phyloP scores from a whole-genome alignment of 371 early-diverging fungal species.

The Saksenaea vasiformis region DNA sequence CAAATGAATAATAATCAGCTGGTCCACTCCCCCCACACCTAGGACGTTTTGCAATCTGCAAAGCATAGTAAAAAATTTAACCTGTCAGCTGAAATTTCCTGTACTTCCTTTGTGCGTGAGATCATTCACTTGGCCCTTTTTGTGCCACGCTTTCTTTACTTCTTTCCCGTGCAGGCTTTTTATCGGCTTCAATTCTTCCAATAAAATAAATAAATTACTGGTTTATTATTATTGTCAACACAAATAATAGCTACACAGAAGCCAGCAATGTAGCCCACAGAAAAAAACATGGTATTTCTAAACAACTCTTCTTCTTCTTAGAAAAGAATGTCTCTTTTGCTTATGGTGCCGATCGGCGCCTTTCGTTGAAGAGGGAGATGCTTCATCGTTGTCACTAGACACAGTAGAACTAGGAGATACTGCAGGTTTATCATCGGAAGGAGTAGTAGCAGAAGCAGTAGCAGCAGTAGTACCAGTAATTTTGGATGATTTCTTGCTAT shows the following conservation, averaged over 20 bases:
- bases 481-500: not conserved
- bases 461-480: not conserved
- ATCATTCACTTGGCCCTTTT: not conserved
- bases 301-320: not conserved
- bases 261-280: too few relatives aligned
- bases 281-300: not conserved
- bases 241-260: too few relatives aligned
- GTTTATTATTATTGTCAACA: too few relatives aligned
- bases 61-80: not conserved
- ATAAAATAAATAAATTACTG: too few relatives aligned
- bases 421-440: not conserved
- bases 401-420: not conserved
- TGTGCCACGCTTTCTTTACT: not conserved
- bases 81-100: not conserved
- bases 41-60: not conserved
- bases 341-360: not conserved
- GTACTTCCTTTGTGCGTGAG: not conserved
- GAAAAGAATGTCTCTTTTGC: not conserved
- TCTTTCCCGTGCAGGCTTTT: too few relatives aligned
- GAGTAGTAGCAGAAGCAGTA: not conserved
- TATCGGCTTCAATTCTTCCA: too few relatives aligned
- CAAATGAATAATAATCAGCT: constrained; percentile 2
- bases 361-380: not conserved
- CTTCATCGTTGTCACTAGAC: not conserved
- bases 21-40: not conserved